Evolutionary conservation across 2,329 filamentous ascomycete genomes (phyloP), one percentile per base, ranked within the genome.

Genomic region (Beauveria sp.): DNA sequence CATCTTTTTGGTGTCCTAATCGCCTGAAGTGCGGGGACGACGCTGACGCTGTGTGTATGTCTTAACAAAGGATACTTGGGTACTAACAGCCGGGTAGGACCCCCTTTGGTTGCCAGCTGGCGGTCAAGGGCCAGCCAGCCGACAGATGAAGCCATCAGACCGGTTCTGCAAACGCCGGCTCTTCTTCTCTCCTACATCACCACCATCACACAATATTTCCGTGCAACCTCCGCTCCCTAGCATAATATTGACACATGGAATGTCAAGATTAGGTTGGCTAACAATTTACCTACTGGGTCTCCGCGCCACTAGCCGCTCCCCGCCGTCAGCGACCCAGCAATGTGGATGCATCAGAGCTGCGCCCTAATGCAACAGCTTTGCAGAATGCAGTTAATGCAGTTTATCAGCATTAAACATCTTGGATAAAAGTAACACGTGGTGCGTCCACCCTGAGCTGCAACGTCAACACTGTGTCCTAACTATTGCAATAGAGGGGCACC

Each of bases 241-340:
- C 55, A 40, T 40, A 49, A 20, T 48, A 24, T 50, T 49, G 50
- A 56, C 28, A 48, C 51, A 61, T 52, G 42, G 65, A 70, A 67
- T 62, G 65, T 71, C 66, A 60, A 72, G 67, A 71, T 71, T 69
- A 66, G 63, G 70, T 71, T 72, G 22, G 14, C 58, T 16, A 16
- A 38, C 34, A 38, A 38, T 38, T 38, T 38, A 38, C 34, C 34
- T 38, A 38, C 34, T 51, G 40, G 58, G 42, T 40, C 57, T 60
- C n/a, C 31, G 22, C 50, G 31, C 45, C 55, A 59, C 45, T 49
- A 28, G 34, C 43, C 55, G 22, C 31, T 40, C 40, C 49, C 58
- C 40, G 40, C 58, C 26, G 49, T 48, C 58, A 53, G 58, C 46
- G 46, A 59, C 34, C 55, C 56, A 51, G 56, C 56, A 51, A 42